Percentiles rank a stretch among this genome's conserved stretches.
Evolutionary conservation across 306 rosid genomes (phyloP).

Genomic region (Prosopis cineraria): DNA sequence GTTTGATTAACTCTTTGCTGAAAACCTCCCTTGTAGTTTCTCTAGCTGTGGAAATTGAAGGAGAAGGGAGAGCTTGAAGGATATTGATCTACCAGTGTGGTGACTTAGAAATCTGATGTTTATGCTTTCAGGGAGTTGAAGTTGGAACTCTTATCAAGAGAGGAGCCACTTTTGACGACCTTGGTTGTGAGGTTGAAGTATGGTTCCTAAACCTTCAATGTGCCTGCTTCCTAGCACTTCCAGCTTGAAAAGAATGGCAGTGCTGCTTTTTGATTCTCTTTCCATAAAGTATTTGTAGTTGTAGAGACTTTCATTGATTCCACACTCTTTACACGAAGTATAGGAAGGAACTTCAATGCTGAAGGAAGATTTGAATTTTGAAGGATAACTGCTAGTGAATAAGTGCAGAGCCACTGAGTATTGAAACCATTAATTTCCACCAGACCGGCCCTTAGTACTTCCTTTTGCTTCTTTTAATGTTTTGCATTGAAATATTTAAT

Average conservation of each 20-base stretch:
- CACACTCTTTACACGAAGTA: not conserved
- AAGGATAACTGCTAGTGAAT: not conserved
- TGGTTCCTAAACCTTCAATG: not conserved
- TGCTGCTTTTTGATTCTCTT: not conserved
- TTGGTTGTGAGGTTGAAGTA: not conserved
- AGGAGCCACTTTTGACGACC: not conserved
- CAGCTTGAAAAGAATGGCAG: not conserved
- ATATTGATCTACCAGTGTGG: not conserved
- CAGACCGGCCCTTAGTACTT: not conserved
- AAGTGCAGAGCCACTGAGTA: not conserved
- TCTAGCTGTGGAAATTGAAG: not conserved
- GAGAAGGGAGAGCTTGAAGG: not conserved
- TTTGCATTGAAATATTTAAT: conserved; percentile 6
- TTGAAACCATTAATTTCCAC: not conserved
- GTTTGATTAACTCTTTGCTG: not conserved
- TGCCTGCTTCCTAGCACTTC: not conserved
- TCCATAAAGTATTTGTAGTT: not conserved
- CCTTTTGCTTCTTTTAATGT: not conserved
- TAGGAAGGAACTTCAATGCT: not conserved
- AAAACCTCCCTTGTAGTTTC: not conserved
- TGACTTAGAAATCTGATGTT: not conserved
- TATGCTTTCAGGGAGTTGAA: not conserved
- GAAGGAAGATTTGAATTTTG: not conserved
- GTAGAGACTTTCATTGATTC: not conserved
- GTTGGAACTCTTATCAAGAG: not conserved